Evolutionary conservation across 2,329 filamentous ascomycete species (phyloP).

Genomic region (Paecilomyces formosus): DNA sequence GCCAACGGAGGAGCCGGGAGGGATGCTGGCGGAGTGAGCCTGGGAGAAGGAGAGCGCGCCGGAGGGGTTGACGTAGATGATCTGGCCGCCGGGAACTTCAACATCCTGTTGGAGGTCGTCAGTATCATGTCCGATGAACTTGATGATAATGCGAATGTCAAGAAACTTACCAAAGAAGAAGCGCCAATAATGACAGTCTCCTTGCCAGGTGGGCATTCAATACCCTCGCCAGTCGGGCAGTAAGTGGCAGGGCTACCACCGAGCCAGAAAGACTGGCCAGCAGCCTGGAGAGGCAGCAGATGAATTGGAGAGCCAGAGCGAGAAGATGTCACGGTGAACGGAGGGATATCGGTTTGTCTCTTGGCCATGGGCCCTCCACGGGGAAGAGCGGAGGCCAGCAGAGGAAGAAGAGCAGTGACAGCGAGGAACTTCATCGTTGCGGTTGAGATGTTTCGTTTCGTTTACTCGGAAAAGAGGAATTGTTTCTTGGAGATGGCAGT

Average conservation of each 20-base stretch:
- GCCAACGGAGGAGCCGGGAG: slow-evolving; percentile 43
- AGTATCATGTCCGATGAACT: slow-evolving; percentile 1
- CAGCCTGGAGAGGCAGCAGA: slow-evolving; percentile 39
- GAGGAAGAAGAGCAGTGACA: neutral
- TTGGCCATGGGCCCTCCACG: neutral
- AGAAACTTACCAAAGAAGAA: slow-evolving; percentile 22
- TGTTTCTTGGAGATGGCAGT: neutral
- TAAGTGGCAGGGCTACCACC: slow-evolving; percentile 41
- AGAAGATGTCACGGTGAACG: neutral
- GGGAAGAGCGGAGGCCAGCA: neutral
- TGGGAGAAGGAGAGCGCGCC: slow-evolving; percentile 51
- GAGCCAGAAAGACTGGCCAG: slow-evolving; percentile 44
- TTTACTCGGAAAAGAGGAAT: neutral
- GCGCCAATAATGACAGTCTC: slow-evolving; percentile 39
- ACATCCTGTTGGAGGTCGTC: slow-evolving; percentile 29
- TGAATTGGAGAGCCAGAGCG: slow-evolving; percentile 31
- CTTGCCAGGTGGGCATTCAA: slow-evolving; percentile 41
- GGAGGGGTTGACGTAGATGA: slow-evolving; percentile 49
- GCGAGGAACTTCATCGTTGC: neutral
- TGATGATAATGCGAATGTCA: slow-evolving; percentile 13
- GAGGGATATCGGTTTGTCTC: neutral
- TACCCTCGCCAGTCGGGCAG: slow-evolving; percentile 36
- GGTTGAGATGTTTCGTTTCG: neutral
- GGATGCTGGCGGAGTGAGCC: slow-evolving; percentile 48
- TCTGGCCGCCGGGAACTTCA: slow-evolving; percentile 56